Evolutionary conservation across 371 early-diverging fungal genomes (phyloP), one percentile per base, ranked within the genome.

Genomic region (Mucor lusitanicus): DNA sequence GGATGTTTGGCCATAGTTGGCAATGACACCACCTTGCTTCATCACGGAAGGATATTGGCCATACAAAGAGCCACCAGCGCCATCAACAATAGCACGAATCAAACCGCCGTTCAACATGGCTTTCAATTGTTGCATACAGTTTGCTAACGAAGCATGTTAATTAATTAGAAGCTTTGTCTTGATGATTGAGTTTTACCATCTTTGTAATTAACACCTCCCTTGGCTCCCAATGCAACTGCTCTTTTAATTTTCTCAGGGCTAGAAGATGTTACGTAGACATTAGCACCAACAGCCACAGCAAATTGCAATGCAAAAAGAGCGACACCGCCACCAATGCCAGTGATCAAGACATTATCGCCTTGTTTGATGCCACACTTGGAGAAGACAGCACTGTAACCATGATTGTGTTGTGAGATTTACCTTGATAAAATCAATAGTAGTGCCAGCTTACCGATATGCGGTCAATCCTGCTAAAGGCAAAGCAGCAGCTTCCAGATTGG

Each of bases 271-370:
- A 91, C 92, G 70, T 81, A 91, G 7, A 89, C 91, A 60, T 87
- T 80, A 11, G 91, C 91, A 12, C 91, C 91, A n/a, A 77, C 79
- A 37, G 90, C 88, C 6, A 90, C 81, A 25, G 87, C 84, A 67
- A 92, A 88, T 62, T 87, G 86, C 50, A 92, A 69, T 8, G 89
- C 90, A 69, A 83, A 79, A 30, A 91, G 65, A 0, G 92, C 92
- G 23, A 92, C 92, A 61, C 91, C 92, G 39, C 92, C 92, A 21
- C 87, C 89, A 72, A 91, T 91, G 40, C 92, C 92, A 19, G 90
- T 85, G 46, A 92, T 80, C 28, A 92, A 74, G 5, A 91, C 88
- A 71, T 85, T 80, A 25, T 87, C 83, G 6, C 85, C 89, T 13
- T 72, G 65, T 55, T 70, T 65, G 19, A 88, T 84, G n/a, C 79